Conservation (phyloP, 139 green algal genomes). For the Haematococcus sp. region DNA sequence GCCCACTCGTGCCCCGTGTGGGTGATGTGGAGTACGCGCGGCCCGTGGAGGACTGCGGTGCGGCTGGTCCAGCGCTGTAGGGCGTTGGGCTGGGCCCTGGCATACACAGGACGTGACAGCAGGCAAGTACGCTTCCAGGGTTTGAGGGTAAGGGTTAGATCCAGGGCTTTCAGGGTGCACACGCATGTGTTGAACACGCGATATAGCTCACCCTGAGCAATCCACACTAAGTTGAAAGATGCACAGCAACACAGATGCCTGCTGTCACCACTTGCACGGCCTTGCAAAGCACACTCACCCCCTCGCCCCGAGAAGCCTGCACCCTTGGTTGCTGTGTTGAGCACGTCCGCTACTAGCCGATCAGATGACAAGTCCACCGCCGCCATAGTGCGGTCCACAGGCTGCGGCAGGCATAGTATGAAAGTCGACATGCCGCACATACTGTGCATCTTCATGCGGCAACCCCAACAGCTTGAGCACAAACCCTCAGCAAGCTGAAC, state of each 20-base stretch:
- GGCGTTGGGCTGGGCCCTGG: not conserved
- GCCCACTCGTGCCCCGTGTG: not conserved
- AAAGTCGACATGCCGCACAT: no score
- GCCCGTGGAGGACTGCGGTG: not conserved
- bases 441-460: no score
- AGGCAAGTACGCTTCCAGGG: not conserved
- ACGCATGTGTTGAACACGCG: no score
- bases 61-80: not conserved
- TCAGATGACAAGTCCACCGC: slow-evolving; percentile 53
- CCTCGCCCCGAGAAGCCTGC: not conserved
- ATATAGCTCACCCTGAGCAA: not conserved
- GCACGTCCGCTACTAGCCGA: slow-evolving; percentile 48
- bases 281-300: no score
- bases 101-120: not conserved
- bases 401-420: no score
- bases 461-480: no score
- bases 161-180: no score
- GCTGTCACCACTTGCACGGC: no score
- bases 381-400: slow-evolving; percentile 31
- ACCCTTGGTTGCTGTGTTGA: slow-evolving; percentile 39
- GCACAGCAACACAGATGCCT: no score
- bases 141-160: no score
- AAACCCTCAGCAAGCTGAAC: no score
- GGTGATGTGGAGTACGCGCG: not conserved
- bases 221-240: not conserved